Conservation (phyloP, 371 early-diverging fungal species). For the Rhizopus microsporus region DNA sequence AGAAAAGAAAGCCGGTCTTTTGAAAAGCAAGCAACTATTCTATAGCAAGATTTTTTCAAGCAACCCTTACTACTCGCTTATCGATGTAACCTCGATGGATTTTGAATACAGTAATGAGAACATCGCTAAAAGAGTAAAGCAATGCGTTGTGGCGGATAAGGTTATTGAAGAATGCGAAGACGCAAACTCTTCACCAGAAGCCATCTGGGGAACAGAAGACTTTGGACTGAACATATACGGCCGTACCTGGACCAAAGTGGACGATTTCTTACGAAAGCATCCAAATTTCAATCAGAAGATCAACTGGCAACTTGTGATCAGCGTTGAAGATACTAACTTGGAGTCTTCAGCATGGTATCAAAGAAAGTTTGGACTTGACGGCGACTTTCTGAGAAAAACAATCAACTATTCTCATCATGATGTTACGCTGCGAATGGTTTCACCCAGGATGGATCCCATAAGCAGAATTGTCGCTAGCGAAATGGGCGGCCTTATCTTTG, state of each 20-base stretch:
- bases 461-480: slow-evolving; percentile 25
- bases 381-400: slow-evolving; percentile 15
- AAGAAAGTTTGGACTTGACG: slow-evolving; percentile 36
- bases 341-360: slow-evolving; percentile 34
- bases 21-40: slow-evolving; percentile 4
- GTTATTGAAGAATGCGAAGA: slow-evolving; percentile 6
- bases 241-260: slow-evolving; percentile 12
- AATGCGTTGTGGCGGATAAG: slow-evolving; percentile 12
- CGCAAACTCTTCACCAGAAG: slow-evolving; percentile 11
- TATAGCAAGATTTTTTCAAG: not conserved
- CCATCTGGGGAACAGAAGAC: slow-evolving; percentile 33
- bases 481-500: slow-evolving; percentile 35
- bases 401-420: slow-evolving; percentile 15
- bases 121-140: slow-evolving; percentile 2
- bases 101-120: slow-evolving; percentile 6
- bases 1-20: not conserved
- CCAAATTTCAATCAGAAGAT: not conserved
- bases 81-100: not conserved
- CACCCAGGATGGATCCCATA: slow-evolving; percentile 6
- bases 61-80: slow-evolving; percentile 6
- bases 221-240: slow-evolving; percentile 27
- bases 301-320: slow-evolving; percentile 33
- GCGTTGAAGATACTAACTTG: slow-evolving; percentile 5
- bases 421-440: slow-evolving; percentile 23
- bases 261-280: not conserved